Percentiles rank a stretch among this genome's conserved stretches.
Evolutionary conservation across 2,329 filamentous ascomycete genomes (phyloP).

Genomic region (Huntiella decipiens): DNA sequence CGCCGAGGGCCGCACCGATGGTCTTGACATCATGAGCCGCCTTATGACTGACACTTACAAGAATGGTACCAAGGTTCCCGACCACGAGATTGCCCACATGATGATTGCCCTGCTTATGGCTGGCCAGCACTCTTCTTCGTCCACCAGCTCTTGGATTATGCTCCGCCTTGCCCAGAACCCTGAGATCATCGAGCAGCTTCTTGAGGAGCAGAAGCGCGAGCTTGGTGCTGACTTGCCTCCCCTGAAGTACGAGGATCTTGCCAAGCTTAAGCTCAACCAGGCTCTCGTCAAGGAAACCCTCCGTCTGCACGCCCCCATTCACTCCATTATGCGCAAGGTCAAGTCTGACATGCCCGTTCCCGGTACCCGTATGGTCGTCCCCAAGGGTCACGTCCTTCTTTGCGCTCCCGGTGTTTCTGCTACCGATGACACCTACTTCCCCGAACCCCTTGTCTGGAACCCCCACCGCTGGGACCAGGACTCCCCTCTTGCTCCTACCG

Average conservation of each 20-base stretch:
- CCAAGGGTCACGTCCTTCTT: constrained; percentile 61
- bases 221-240: constrained; percentile 58
- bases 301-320: constrained; percentile 77
- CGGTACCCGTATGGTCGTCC: constrained; percentile 66
- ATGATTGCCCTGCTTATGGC: constrained; percentile 91
- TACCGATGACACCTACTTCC: constrained; percentile 55
- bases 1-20: constrained; percentile 27
- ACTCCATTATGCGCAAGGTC: constrained; percentile 85
- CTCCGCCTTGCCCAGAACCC: constrained; percentile 61
- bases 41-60: constrained; percentile 76
- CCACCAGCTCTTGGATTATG: constrained; percentile 70
- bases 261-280: constrained; percentile 62
- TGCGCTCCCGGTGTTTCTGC: constrained; percentile 71
- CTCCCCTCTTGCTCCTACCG: constrained; percentile 32
- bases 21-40: constrained; percentile 74
- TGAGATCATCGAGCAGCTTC: constrained; percentile 61
- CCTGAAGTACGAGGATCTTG: constrained; percentile 58
- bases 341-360: constrained; percentile 72
- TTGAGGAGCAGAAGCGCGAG: constrained; percentile 57
- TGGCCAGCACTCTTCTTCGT: constrained; percentile 75
- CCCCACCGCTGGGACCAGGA: constrained; percentile 74
- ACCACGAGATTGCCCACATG: constrained; percentile 75
- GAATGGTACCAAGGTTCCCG: constrained; percentile 58
- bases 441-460: constrained; percentile 66
- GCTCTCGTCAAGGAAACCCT: constrained; percentile 84